Evolutionary conservation across 352 stramenopile species (phyloP).

Genomic region (Globisporangium nodosum): DNA sequence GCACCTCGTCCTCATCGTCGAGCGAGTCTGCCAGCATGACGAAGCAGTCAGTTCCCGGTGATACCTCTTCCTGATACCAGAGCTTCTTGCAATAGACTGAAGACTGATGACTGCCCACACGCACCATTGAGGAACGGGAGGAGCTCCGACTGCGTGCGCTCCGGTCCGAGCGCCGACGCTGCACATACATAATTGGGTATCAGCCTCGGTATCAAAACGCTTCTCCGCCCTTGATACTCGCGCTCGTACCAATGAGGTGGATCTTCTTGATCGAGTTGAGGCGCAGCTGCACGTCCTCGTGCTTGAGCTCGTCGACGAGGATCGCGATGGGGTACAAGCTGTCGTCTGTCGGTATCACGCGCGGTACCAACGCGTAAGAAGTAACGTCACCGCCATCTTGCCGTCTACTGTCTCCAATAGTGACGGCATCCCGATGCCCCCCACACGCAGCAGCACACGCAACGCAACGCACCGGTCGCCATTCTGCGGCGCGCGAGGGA

Average conservation of each 20-base stretch:
- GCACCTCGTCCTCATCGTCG: constrained; percentile 97
- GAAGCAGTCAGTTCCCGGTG: background rate
- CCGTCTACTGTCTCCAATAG: too few species aligned
- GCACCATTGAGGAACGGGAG: constrained; percentile 96
- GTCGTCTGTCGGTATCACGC: constrained; percentile 32
- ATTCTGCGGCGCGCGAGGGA: too few species aligned
- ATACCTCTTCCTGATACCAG: too few species aligned
- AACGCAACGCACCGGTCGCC: too few species aligned
- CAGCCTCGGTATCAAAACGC: background rate
- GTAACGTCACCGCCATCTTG: too few species aligned
- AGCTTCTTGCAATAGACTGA: background rate
- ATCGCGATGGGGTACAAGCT: constrained; percentile 87
- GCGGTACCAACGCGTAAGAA: background rate
- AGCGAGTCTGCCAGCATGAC: constrained; percentile 77
- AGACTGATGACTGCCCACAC: background rate
- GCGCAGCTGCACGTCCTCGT: constrained; percentile 89
- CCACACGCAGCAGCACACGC: too few species aligned
- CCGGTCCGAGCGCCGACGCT: constrained; percentile 85
- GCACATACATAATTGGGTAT: constrained; percentile 7
- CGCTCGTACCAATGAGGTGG: constrained; percentile 70
- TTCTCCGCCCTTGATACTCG: background rate
- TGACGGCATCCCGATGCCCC: too few species aligned
- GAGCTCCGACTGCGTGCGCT: constrained; percentile 92
- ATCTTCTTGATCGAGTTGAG: constrained; percentile 91
- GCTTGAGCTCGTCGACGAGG: constrained; percentile 90